Evolutionary conservation across 257 asterid species (phyloP).

Genomic region (Rhazya stricta): DNA sequence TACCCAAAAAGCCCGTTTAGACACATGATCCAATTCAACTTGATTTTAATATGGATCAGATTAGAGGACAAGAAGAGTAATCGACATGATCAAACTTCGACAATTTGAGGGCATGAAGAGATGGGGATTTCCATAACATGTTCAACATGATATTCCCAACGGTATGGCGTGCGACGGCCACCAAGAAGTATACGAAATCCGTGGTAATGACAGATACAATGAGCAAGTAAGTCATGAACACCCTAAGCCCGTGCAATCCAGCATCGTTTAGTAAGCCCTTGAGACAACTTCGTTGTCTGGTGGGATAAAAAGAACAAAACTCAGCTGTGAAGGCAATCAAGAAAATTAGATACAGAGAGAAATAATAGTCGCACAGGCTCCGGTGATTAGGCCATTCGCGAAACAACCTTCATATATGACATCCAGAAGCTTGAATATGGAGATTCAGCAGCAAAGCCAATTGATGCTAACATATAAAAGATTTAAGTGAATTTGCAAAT

Average conservation of each 20-base stretch:
- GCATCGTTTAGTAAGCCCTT: constrained; percentile 6
- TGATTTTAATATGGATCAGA: too few relatives aligned
- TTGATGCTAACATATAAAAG: not conserved
- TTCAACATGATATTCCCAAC: constrained; percentile 27
- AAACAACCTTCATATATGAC: constrained; percentile 17
- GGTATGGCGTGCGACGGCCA: constrained; percentile 51
- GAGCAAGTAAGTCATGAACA: constrained; percentile 27
- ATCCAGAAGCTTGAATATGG: constrained; percentile 23
- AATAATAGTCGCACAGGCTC: constrained; percentile 8
- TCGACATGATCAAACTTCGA: constrained; percentile 7
- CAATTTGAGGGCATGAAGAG: not conserved
- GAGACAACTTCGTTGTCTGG: not conserved
- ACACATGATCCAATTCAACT: too few relatives aligned
- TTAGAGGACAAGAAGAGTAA: not conserved
- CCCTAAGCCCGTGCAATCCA: constrained; percentile 22
- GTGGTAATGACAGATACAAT: constrained; percentile 18
- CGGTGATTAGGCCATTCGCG: constrained; percentile 23
- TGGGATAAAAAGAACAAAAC: constrained; percentile 20
- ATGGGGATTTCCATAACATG: not conserved
- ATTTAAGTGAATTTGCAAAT: not conserved
- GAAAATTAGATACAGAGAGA: constrained; percentile 19
- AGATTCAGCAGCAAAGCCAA: not conserved
- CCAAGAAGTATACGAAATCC: constrained; percentile 23
- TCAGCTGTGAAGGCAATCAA: constrained; percentile 24
- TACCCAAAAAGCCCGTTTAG: too few relatives aligned